Conservation (phyloP, 2,329 filamentous ascomycete species). For the Colletotrichum abscissum region DNA sequence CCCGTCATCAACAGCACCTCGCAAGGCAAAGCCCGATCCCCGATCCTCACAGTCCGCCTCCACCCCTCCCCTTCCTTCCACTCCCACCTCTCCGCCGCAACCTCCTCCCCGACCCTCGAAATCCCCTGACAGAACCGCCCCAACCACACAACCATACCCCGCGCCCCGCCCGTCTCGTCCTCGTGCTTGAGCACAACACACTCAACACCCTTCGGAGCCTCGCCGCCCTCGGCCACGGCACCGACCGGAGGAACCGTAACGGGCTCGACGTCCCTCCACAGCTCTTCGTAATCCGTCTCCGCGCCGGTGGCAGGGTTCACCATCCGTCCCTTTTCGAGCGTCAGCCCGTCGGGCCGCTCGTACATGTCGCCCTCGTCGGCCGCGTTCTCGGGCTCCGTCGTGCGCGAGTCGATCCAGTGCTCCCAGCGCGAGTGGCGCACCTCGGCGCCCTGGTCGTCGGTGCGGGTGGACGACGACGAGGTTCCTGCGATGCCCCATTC, state of each 20-base stretch:
- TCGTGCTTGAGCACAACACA: constrained; percentile 56
- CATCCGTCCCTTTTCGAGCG: constrained; percentile 70
- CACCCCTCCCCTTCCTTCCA: constrained; percentile 49
- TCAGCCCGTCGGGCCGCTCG: constrained; percentile 50
- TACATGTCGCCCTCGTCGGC: constrained; percentile 69
- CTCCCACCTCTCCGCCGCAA: constrained; percentile 67
- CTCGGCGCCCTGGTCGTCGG: constrained; percentile 41
- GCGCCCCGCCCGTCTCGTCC: constrained; percentile 42
- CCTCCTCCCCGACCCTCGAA: constrained; percentile 53
- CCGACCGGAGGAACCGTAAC: constrained; percentile 13
- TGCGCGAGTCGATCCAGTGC: constrained; percentile 71
- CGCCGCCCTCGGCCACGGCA: constrained; percentile 25
- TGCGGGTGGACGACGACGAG: constrained; percentile 50
- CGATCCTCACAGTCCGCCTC: constrained; percentile 50
- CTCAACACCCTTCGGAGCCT: constrained; percentile 19
- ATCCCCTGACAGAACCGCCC: constrained; percentile 69
- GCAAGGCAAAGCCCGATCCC: constrained; percentile 48
- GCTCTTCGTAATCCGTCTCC: constrained; percentile 71
- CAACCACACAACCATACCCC: constrained; percentile 65
- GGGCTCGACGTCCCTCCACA: constrained; percentile 66
- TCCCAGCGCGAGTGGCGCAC: constrained; percentile 58
- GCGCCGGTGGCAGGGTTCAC: constrained; percentile 65
- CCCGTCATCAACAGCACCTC: constrained; percentile 38
- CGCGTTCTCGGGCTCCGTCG: constrained; percentile 48
- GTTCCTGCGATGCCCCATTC: constrained; percentile 76